Base-by-base conservation (phyloP, 140 eudicot genomes). In the Bidens hawaiensis region DNA sequence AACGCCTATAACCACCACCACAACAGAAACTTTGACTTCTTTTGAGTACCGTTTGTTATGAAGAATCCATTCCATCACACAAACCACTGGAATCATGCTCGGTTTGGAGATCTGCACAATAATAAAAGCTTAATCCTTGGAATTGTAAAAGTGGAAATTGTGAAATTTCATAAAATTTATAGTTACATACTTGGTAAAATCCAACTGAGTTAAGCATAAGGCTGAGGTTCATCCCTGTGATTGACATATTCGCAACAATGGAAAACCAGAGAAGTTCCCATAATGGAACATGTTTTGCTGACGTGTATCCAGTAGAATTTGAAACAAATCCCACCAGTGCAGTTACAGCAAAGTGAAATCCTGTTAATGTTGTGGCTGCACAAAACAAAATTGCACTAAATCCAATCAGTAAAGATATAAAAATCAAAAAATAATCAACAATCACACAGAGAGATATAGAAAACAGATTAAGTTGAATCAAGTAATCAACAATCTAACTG, bases 51-150 rank as follows among this genome's bases (percentile, higher is more conserved):
- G 77, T 69, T 82, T 85, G 7, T 25, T 78, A 55, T 88, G 94
- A 67, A 88, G 74, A 60, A 88, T 75, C 90, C 94, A 84, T 53
- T 88, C 90, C 94, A 88, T 74, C 7, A 85, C 69, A 51, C 94
- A 88, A 34, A 85, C 87, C 66, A 68, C 97, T 4, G 97, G 97
- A 67, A 90, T 90, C 97, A 90, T 90, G 85, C 97, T 90, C 65
- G 86, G 72, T 62, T 90, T 90, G 13, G 97, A 86, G 10, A 90
- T 90, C 97, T 89, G 51, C 83, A 77, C 61, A 41, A 28, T 2
- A 65, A 13, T 64, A 7, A 33, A 43, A 41, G 24, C 33, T 27
- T 55, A 49, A 28, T 18, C 3, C 34, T 50, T 51, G 17, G 25
- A 65, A 48, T 19, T 6, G 21, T n/a, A 55, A 27, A 53, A 55